phyloP scores from a whole-genome alignment of 805 yeast species.

The Starmerella asiatica region DNA sequence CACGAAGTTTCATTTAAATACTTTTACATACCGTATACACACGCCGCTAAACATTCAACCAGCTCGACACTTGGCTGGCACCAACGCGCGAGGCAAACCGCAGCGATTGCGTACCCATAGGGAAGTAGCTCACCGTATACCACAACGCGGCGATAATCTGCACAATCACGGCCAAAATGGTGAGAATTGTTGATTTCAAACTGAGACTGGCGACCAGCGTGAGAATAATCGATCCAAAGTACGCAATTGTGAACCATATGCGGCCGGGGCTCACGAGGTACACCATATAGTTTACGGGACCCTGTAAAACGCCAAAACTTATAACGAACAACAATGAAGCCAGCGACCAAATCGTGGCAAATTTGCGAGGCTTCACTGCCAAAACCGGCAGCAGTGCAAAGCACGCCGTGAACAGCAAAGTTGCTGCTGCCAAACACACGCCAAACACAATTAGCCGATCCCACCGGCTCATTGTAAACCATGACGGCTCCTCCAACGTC shows the following conservation, averaged over 20 bases:
- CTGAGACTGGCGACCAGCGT: slow-evolving; percentile 70
- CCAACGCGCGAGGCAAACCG: slow-evolving; percentile 46
- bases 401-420: slow-evolving; percentile 70
- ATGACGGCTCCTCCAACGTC: slow-evolving; percentile 28
- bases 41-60: slow-evolving; percentile 30
- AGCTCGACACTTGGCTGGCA: slow-evolving; percentile 36
- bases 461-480: slow-evolving; percentile 44
- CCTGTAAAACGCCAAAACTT: slow-evolving; percentile 84
- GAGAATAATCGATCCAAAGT: slow-evolving; percentile 62
- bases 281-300: slow-evolving; percentile 64
- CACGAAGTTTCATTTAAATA: too few relatives aligned
- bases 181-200: slow-evolving; percentile 56
- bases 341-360: slow-evolving; percentile 74
- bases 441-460: slow-evolving; percentile 70
- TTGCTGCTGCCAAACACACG: slow-evolving; percentile 60
- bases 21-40: background rate
- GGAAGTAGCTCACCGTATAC: slow-evolving; percentile 86
- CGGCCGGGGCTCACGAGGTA: slow-evolving; percentile 68
- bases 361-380: slow-evolving; percentile 79
- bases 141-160: slow-evolving; percentile 81
- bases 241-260: slow-evolving; percentile 64
- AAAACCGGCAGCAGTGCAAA: slow-evolving; percentile 77
- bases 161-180: slow-evolving; percentile 57
- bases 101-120: slow-evolving; percentile 77
- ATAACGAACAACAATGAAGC: slow-evolving; percentile 78